Evolutionary conservation across 805 yeast genomes (phyloP), one percentile per base, ranked within the genome.

Genomic region (Scheffersomyces ergatensis): DNA sequence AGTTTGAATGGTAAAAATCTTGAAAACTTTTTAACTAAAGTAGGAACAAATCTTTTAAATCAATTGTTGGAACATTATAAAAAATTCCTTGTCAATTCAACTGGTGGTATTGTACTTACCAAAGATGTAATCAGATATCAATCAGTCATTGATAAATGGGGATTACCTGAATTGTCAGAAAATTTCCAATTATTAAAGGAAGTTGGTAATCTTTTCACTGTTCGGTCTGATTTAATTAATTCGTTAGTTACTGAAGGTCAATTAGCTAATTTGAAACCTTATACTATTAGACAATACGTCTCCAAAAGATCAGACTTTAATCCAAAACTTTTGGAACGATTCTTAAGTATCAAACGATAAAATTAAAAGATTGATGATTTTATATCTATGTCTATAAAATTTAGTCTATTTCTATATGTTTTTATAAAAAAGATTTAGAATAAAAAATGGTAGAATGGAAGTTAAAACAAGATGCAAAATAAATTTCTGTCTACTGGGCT

Each of bases 181-280:
- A 74, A 76, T 42, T 83, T 86, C 63, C 80, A 79, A 37, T 73
- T 88, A 11, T 65, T 90, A 46, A 78, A 89, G 56, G 96, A 89
- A 50, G 76, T 90, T 45, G 89, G 92, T 24, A 88, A 87, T 53
- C 66, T 90, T 44, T 90, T 83, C 59, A 83, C 95, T 0, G 95
- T 88, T 14, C 93, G 86, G 55, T 85, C 92, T 2, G 85, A 85
- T 42, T 73, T 87, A 50, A 66, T 89, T 40, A 81, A 81, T 47
- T 85, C 95, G 1, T 71, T 89, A 54, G 80, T 89, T 2, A 80
- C 82, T 31, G 96, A 89, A 54, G 93, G 96, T 1, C 88, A 82
- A 50, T 67, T 89, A 46, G 80, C 83, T 1, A 73, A 72, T 42
- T 70, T 88, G 57, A 82, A 80, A 54, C 81, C 82, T 8, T 72